Evolutionary conservation across 202 grass and related monocot genomes (phyloP).

Genomic region (Dendrocalamus latiflorus): DNA sequence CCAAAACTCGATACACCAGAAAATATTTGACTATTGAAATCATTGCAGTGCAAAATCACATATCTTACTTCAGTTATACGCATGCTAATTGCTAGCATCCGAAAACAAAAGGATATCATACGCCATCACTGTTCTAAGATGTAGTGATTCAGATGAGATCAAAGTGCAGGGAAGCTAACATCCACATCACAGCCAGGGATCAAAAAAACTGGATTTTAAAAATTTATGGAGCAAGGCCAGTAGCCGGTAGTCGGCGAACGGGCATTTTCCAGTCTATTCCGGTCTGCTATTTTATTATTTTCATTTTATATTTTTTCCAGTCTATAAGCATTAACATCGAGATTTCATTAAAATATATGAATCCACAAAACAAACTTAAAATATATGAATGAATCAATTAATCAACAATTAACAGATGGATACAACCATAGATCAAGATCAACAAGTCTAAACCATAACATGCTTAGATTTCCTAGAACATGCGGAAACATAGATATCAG

Average conservation of each 20-base stretch:
- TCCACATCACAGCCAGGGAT: neutral
- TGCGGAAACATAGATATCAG: neutral
- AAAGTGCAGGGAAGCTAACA: neutral
- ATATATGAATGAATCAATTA: neutral
- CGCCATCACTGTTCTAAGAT: neutral
- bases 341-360: too few relatives aligned
- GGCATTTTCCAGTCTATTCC: neutral
- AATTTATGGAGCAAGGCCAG: neutral
- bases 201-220: neutral
- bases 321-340: neutral
- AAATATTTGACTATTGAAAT: neutral
- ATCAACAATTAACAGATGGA: neutral
- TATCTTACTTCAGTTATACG: neutral
- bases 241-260: neutral
- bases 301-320: neutral
- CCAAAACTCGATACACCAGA: neutral
- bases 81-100: neutral
- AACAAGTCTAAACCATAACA: neutral
- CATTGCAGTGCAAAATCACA: neutral
- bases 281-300: neutral
- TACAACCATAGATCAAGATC: neutral
- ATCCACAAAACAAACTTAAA: too few relatives aligned
- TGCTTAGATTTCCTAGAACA: neutral
- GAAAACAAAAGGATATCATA: neutral
- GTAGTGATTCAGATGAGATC: neutral